A percentile compares a stretch with the other conserved stretches of the same genome.
Conservation (phyloP, 495 filamentous ascomycete genomes). For the Talaromyces wortmannii region DNA sequence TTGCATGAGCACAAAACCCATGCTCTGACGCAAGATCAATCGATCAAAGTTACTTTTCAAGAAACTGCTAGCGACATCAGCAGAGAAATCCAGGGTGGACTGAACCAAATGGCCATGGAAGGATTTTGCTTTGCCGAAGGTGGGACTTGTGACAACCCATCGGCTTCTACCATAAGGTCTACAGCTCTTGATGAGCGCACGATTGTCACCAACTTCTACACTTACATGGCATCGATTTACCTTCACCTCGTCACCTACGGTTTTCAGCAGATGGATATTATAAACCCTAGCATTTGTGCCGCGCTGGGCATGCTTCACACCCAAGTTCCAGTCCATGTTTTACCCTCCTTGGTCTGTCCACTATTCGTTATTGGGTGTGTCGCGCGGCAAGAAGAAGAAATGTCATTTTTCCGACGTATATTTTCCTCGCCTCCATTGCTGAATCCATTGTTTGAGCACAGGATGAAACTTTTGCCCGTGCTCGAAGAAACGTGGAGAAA, state of each 20-base stretch:
- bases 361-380: not conserved
- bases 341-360: not conserved
- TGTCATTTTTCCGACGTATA: not conserved
- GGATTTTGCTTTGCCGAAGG: not conserved
- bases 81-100: not conserved
- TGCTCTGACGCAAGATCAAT: not conserved
- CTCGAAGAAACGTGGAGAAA: not conserved
- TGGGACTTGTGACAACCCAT: not conserved
- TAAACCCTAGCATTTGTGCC: not conserved
- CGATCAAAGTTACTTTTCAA: not conserved
- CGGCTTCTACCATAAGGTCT: not conserved
- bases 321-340: not conserved
- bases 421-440: not conserved
- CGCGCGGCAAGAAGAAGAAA: not conserved
- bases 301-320: not conserved
- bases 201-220: not conserved
- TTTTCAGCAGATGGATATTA: not conserved
- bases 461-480: not conserved
- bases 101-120: not conserved
- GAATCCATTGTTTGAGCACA: not conserved
- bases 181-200: not conserved
- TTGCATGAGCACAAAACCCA: not conserved
- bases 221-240: not conserved
- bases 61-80: not conserved
- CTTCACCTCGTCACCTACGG: not conserved